Evolutionary conservation across 2,329 filamentous ascomycete species (phyloP).

Genomic region (Colletotrichum siamense): DNA sequence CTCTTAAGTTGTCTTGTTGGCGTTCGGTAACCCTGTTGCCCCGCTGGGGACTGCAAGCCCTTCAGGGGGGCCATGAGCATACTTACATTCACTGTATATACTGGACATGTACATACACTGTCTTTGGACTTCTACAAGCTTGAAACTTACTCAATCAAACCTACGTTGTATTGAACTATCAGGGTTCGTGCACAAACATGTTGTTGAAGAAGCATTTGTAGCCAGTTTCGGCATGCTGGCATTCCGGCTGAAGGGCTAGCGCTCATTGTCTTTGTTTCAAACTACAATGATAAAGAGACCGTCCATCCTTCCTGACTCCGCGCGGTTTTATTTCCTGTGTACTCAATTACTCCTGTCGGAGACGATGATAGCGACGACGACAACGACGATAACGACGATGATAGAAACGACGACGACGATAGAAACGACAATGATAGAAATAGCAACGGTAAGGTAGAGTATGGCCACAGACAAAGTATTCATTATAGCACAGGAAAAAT

Average conservation of each 20-base stretch:
- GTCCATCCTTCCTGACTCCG: rapidly evolving
- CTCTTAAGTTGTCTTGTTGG: not conserved
- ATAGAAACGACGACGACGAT: no score
- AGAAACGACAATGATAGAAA: no score
- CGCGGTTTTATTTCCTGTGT: no score
- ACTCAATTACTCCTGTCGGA: rapidly evolving
- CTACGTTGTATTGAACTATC: not conserved
- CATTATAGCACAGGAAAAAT: no score
- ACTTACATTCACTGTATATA: not conserved
- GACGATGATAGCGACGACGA: no score
- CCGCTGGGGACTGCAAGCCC: no score
- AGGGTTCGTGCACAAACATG: not conserved
- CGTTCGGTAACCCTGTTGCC: not conserved
- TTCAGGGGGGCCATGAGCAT: not conserved
- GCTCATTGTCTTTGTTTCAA: not conserved
- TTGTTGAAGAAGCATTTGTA: not conserved
- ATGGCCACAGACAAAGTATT: no score
- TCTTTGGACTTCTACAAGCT: not conserved
- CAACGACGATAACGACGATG: no score
- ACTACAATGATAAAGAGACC: not conserved
- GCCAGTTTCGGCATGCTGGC: not conserved
- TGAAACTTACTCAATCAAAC: not conserved
- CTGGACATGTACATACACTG: not conserved
- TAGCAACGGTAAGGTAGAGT: no score
- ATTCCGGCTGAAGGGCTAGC: not conserved